phyloP scores from a whole-genome alignment of 208 protist genomes.

The Blastocrithidia nonstop region DNA sequence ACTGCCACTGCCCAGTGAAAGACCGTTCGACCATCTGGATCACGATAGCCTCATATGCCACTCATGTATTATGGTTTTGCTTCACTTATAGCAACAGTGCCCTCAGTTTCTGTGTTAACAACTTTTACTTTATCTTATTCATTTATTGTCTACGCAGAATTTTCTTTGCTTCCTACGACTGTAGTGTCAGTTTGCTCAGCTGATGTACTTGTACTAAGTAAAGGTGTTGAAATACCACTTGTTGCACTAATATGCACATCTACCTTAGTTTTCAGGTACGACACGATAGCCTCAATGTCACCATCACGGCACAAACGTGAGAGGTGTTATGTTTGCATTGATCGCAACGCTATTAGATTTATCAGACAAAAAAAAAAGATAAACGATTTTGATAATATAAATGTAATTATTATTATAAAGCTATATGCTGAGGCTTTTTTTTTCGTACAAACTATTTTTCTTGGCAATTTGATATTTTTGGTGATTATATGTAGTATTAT shows the following conservation, averaged over 20 bases:
- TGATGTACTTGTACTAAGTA: too few species aligned
- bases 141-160: neutral
- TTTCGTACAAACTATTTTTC: too few species aligned
- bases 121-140: neutral
- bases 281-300: constrained; percentile 30
- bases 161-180: neutral
- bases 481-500: too few species aligned
- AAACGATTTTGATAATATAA: too few species aligned
- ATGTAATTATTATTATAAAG: too few species aligned
- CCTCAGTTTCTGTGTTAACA: neutral
- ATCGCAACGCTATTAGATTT: neutral
- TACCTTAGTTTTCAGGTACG: constrained; percentile 13
- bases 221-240: too few species aligned
- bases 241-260: too few species aligned
- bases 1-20: constrained; percentile 80
- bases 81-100: neutral
- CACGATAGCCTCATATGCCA: constrained; percentile 54
- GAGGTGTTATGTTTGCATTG: constrained; percentile 18
- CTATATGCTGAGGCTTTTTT: too few species aligned
- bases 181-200: too few species aligned
- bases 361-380: too few species aligned
- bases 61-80: constrained; percentile 8
- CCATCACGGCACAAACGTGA: constrained; percentile 52
- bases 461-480: too few species aligned
- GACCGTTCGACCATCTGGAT: constrained; percentile 76